A percentile compares a stretch with the other conserved stretches of the same genome.
These are phyloP conservation scores for Pseudoturritis turrita DNA, from an alignment of 345 rosid genomes.

Conservation along the genomic window DNA sequence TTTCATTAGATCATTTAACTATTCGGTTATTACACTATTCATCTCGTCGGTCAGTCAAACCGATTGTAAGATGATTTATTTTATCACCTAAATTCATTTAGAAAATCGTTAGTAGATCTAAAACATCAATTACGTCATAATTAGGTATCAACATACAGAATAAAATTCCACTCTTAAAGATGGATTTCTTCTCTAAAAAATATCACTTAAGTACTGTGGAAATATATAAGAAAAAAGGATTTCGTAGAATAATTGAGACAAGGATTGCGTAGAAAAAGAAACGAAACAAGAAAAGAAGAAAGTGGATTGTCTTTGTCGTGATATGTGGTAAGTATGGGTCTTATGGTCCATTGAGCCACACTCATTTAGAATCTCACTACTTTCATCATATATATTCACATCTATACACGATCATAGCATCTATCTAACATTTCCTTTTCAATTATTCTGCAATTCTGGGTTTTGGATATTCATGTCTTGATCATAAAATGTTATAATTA, in stretches of 20 bases:
- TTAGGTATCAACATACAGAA: not conserved
- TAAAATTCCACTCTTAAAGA: not conserved
- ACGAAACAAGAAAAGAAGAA: not conserved
- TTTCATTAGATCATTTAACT: too few species aligned
- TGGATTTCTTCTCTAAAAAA: not conserved
- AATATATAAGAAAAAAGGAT: not conserved
- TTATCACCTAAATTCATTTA: not conserved
- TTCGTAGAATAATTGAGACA: slow-evolving; percentile 17
- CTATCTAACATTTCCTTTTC: not conserved
- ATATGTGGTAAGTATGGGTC: slow-evolving; percentile 9
- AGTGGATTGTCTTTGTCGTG: slow-evolving; percentile 18
- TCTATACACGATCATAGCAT: slow-evolving; percentile 8
- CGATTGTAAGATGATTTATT: not conserved
- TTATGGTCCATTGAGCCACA: slow-evolving; percentile 26
- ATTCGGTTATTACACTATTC: too few species aligned
- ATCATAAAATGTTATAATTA: not conserved
- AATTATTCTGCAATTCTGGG: not conserved
- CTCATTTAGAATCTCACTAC: slow-evolving; percentile 24
- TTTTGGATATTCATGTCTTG: slow-evolving; percentile 27
- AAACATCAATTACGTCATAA: not conserved
- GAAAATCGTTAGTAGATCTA: not conserved
- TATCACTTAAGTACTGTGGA: not conserved
- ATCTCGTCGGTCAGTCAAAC: too few species aligned
- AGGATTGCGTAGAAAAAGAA: slow-evolving; percentile 19
- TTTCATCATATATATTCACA: slow-evolving; percentile 20